Base-by-base conservation (phyloP, 371 early-diverging fungal genomes). In the Chytridium lagenaria region DNA sequence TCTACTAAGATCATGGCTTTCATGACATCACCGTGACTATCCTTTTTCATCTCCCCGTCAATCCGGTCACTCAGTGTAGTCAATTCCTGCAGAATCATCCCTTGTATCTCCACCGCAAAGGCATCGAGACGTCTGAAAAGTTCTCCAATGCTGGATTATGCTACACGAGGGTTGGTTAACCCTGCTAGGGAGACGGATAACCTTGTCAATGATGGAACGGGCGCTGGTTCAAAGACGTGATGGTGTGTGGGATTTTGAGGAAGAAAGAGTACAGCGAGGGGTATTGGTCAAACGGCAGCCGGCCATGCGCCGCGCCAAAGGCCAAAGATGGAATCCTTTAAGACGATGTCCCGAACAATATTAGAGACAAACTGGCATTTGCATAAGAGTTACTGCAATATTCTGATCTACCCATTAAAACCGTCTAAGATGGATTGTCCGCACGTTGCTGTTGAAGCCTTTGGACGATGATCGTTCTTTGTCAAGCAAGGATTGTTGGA, bases 281-380 rank as follows among this genome's bases (percentile, higher is more conserved):
- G 95, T 0, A 92, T 92, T 75, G 93, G 93, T 76, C 94, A 90
- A n/a, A 77, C 34, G 15, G 86, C 70, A 0, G 86, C 83, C 15
- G 97, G 95, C 23, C 88, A 74, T 0, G 96, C 93, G 87, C 94
- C 94, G 82, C 70, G 90, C 84, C 73, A 96, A 83, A 28, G 93
- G 90, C 3, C 94, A 44, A 72, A 79, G 15, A 92, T 80, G 0
- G 92, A 91, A 10, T 81, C 80, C 15, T 40, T 15, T 1, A 31
- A 72, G 16, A 78, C 63, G 38, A 83, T 59, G 26, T 61, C 50
- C 1, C 52, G 33, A 3, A 70, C 36, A 5, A 73, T 78, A 1
- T 71, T 51, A 26, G 26, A 16, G 51, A 55, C 65, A 1, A 75
- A 28, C 31, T 70, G 59, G 40, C 59, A 23, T 40, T 65, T 61